Base-by-base conservation (phyloP, 176 grass and related monocot species). In the Coix lacrymajobi region DNA sequence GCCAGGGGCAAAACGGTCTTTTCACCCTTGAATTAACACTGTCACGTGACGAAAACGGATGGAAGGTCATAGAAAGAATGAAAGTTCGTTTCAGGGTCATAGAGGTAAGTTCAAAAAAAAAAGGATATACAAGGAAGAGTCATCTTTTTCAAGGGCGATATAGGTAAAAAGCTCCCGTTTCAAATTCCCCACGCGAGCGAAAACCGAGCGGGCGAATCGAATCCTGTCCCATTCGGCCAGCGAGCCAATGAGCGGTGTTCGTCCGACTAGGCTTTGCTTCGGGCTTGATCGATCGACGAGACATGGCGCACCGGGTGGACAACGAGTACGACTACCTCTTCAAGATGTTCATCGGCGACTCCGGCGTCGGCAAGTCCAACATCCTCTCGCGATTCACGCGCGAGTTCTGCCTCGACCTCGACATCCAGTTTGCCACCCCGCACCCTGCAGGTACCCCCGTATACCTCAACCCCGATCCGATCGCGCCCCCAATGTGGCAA, bases 341-440 rank as follows among this genome's bases (percentile, higher is more conserved):
- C 89, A 97, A 97, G 94, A 92, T 97, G 63, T 84, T 94, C 81
- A 97, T 97, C 87, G 94, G 91, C 22, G 94, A 97, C 74, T 97
- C 91, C 52, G 94, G 91, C 77, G 91, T 97, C 56, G 94, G 94
- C 62, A 97, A 97, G 64, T 94, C 91, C 82, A 94, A 97, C 80
- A 84, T 97, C 62, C 91, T 94, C 63, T 94, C 94, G 60, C 85
- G 94, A 19, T 97, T 97, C 91, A 97, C 89, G 46, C 89, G 89
- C 81, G 89, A 94, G 87, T 97, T 97, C 82, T 94, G 85, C 84
- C 90, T 97, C 82, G 91, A 97, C 87, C 92, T 97, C 71, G 91
- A 89, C 83, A 89, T 90, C 69, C 91, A 97, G 86, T 97, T 97
- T 89, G 94, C 91, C 63, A 97, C 94, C 34, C 34, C 82, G 88